phyloP scores from a whole-genome alignment of 192 early-diverging fungal species.

The Backusella macrospora region DNA sequence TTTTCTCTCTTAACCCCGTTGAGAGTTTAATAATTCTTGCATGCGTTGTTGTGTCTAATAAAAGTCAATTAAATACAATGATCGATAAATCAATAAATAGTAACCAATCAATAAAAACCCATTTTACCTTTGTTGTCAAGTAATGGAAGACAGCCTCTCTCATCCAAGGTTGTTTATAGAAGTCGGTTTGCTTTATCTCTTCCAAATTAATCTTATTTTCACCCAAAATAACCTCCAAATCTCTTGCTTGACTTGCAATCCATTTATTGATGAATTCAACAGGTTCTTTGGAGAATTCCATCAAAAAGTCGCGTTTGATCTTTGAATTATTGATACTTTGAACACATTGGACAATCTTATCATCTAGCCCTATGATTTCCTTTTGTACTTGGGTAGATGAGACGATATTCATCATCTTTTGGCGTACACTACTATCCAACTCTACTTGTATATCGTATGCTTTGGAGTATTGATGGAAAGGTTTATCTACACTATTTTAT shows the following conservation, averaged over 20 bases:
- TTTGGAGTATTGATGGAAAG: constrained; percentile 70
- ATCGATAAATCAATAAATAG: not conserved
- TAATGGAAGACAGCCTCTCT: constrained; percentile 93
- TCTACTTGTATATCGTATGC: constrained; percentile 96
- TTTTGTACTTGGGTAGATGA: constrained; percentile 50
- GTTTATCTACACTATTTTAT: constrained; percentile 75
- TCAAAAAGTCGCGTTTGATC: constrained; percentile 92
- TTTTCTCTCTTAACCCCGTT: not conserved
- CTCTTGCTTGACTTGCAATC: constrained; percentile 90
- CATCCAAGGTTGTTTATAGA: constrained; percentile 79
- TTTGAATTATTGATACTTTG: constrained; percentile 87
- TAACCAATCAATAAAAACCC: not conserved
- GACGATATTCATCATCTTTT: constrained; percentile 54
- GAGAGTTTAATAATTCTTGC: constrained; percentile 14
- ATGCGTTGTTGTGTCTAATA: constrained; percentile 21
- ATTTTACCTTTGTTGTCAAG: constrained; percentile 65
- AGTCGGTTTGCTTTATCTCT: constrained; percentile 69
- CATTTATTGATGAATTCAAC: constrained; percentile 90
- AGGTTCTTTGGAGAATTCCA: constrained; percentile 83
- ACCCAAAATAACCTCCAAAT: constrained; percentile 91
- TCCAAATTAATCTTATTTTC: constrained; percentile 77
- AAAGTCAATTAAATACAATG: not conserved
- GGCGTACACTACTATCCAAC: constrained; percentile 70
- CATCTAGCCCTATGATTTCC: constrained; percentile 46
- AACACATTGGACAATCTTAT: constrained; percentile 79